Evolutionary conservation across 2,329 filamentous ascomycete species (phyloP).

Genomic region (Beauveria sp.): DNA sequence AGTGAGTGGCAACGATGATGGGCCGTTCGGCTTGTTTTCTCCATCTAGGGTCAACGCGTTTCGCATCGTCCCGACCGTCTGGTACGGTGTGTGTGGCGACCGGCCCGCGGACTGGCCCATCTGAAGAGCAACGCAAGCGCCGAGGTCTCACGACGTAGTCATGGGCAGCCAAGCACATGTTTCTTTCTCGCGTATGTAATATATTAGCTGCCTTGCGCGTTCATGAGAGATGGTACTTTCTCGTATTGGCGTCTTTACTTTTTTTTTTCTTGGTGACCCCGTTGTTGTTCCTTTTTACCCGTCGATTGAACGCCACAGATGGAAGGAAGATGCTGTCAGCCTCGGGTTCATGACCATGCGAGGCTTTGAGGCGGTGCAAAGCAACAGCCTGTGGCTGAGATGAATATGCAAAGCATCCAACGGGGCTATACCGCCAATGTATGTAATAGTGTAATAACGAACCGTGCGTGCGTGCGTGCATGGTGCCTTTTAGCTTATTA

Average conservation of each 20-base stretch:
- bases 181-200: background rate
- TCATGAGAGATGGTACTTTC: too few species aligned
- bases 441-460: too few species aligned
- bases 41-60: background rate
- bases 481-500: too few species aligned
- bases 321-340: background rate
- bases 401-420: background rate
- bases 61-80: conserved; percentile 8
- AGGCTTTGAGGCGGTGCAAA: conserved; percentile 7
- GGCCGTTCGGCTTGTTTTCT: background rate
- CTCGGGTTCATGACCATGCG: background rate
- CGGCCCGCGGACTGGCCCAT: background rate
- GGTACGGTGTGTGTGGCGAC: background rate
- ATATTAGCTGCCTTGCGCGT: too few species aligned
- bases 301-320: too few species aligned
- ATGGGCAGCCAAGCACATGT: background rate
- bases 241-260: too few species aligned
- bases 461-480: too few species aligned
- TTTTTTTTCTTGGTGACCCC: background rate
- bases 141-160: background rate
- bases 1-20: background rate
- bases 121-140: background rate
- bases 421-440: background rate
- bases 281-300: background rate
- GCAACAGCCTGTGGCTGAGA: background rate